These are phyloP conservation scores for Flaveria ramosissima DNA, from an alignment of 129 eudicot genomes.

Conservation along the genomic window DNA sequence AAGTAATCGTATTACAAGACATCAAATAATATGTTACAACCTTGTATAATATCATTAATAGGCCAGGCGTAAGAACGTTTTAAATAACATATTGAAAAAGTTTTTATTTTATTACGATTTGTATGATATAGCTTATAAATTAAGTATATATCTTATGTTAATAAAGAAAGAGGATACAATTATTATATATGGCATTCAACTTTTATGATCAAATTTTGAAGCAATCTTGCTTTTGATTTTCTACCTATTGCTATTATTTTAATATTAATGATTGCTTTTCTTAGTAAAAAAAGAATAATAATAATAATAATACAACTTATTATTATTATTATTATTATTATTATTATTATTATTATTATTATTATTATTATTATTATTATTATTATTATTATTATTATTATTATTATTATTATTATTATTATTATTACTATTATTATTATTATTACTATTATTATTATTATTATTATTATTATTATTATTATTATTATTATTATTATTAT, in stretches of 20 bases:
- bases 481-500: background rate
- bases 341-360: background rate
- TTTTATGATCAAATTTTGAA: background rate
- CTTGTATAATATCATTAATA: too few relatives aligned
- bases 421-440: background rate
- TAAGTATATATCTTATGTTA: too few relatives aligned
- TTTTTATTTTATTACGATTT: background rate
- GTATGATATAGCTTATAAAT: too few relatives aligned
- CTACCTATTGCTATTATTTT: constrained; percentile 12
- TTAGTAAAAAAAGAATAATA: too few relatives aligned
- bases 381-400: background rate
- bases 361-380: background rate
- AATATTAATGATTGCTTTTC: background rate
- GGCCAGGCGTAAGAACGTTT: too few relatives aligned
- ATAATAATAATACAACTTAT: background rate
- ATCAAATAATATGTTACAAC: too few relatives aligned
- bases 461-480: background rate
- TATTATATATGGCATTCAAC: background rate
- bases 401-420: background rate
- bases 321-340: background rate
- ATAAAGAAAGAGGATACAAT: background rate
- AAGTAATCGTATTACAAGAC: too few relatives aligned
- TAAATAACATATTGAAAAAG: too few relatives aligned
- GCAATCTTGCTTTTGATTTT: background rate
- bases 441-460: background rate